Evolutionary conservation across 1,284 basidiomycete species (phyloP), one percentile per base, ranked within the genome.

Genomic region (Cystobasidium pallidum): DNA sequence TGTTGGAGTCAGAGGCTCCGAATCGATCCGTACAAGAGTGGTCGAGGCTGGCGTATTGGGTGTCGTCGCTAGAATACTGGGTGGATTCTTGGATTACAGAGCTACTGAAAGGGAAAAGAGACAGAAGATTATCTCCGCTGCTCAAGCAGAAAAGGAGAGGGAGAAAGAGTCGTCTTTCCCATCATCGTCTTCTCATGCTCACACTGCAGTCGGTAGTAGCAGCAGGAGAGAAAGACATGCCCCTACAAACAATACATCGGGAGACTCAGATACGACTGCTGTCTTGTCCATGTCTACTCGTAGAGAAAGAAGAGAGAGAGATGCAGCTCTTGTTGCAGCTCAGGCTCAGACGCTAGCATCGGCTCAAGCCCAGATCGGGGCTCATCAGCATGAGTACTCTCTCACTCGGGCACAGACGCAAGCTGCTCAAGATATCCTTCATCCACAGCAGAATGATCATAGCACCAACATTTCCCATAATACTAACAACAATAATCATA

Each of bases 11-110:
- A 86, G 95, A 45, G 96, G 96, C n/a, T 92, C 88, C 75, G 95
- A 99, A 81, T 86, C 87, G 30, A 94, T 95, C 77, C 85, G 95
- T 52, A 91, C 90, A 68, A 85, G 94, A 3, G 94, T 99, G 24
- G 96, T 99, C 2, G 93, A 98, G 81, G 93, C 94, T 0, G 95
- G 95, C 30, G 93, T 94, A 1, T 85, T 99, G 21, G 92, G 96
- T 74, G 91, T 98, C 43, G 93, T 96, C 1, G 92, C 94, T 4
- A 92, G 92, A 77, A 91, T 99, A 36, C 85, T 99, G 36, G 94
- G 97, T 82, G 91, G 91, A 32, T 98, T 82, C 75, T 76, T 83
- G 28, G 76, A 79, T 49, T 79, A 80, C 36, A 82, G 89, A 75
- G 78, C 81, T 86, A 72, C 83, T 84, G 73, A 74, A 47, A 64